Evolutionary conservation across 805 yeast genomes (phyloP).

Genomic region (Debaryomyces tyrocola): DNA sequence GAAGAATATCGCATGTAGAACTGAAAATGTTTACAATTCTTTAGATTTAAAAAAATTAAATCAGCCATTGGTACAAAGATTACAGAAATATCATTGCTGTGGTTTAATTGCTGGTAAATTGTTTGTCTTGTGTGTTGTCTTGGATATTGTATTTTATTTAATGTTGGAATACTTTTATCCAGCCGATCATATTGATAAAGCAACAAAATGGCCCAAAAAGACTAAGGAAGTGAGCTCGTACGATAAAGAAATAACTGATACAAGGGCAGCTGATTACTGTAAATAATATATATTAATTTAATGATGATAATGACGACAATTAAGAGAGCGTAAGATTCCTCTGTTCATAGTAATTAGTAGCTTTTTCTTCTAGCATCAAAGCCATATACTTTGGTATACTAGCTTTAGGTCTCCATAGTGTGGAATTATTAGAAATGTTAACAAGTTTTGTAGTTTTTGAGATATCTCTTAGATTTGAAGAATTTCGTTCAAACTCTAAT

Average conservation of each 20-base stretch:
- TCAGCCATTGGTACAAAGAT: conserved; percentile 56
- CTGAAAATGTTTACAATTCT: conserved; percentile 75
- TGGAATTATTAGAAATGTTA: conserved; percentile 2
- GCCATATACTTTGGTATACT: conserved; percentile 17
- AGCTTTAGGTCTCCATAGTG: conserved; percentile 13
- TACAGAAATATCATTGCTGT: conserved; percentile 64
- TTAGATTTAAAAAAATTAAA: conserved; percentile 40
- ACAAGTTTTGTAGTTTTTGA: conserved; percentile 12
- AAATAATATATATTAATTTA: conserved; percentile 1
- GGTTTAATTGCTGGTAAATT: conserved; percentile 86
- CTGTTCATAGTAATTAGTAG: conserved; percentile 1
- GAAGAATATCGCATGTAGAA: conserved; percentile 83
- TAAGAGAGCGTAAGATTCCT: neutral
- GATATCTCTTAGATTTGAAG: conserved; percentile 9
- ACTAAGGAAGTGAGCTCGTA: neutral
- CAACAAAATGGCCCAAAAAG: conserved; percentile 72
- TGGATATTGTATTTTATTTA: conserved; percentile 66
- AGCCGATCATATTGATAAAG: conserved; percentile 64
- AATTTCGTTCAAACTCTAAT: neutral
- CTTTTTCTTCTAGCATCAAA: conserved; percentile 17
- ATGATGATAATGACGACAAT: neutral
- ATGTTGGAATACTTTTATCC: conserved; percentile 76
- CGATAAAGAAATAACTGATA: neutral
- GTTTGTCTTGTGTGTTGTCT: conserved; percentile 75
- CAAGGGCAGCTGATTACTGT: neutral